Conservation (phyloP, 345 rosid genomes). For the Eucalyptus marginata region DNA sequence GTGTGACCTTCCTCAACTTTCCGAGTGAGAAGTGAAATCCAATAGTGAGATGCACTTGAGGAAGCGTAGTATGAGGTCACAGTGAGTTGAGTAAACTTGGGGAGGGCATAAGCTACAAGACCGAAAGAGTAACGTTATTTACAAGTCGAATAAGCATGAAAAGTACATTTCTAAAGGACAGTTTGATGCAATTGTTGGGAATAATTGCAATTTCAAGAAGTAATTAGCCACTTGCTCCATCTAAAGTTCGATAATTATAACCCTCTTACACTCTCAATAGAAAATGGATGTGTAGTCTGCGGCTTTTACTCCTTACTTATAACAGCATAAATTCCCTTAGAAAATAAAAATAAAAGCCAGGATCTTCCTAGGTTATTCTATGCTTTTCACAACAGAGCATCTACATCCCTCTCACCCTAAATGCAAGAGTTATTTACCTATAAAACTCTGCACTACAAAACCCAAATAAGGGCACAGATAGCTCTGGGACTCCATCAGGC, state of each 20-base stretch:
- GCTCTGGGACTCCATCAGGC: neutral
- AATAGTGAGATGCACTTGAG: constrained; percentile 89
- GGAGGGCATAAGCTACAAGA: constrained; percentile 64
- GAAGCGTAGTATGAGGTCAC: constrained; percentile 88
- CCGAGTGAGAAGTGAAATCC: constrained; percentile 73
- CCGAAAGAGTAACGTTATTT: neutral
- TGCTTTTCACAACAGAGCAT: neutral
- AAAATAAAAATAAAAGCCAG: neutral
- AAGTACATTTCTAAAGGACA: neutral
- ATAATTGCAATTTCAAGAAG: neutral
- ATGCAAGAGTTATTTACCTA: neutral
- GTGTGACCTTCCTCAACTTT: constrained; percentile 50
- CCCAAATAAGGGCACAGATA: neutral
- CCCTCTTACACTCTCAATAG: neutral
- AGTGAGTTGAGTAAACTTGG: constrained; percentile 69
- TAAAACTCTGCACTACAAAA: neutral
- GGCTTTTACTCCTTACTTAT: neutral
- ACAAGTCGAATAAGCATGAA: neutral
- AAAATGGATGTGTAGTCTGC: neutral
- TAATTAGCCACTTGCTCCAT: neutral
- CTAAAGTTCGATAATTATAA: neutral
- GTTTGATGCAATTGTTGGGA: neutral
- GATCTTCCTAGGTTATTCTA: neutral
- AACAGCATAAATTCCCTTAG: neutral
- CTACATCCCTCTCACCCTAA: neutral